These are phyloP conservation scores for Pholiota microspora DNA, from an alignment of 768 basidiomycete genomes.

Conservation along the genomic window DNA sequence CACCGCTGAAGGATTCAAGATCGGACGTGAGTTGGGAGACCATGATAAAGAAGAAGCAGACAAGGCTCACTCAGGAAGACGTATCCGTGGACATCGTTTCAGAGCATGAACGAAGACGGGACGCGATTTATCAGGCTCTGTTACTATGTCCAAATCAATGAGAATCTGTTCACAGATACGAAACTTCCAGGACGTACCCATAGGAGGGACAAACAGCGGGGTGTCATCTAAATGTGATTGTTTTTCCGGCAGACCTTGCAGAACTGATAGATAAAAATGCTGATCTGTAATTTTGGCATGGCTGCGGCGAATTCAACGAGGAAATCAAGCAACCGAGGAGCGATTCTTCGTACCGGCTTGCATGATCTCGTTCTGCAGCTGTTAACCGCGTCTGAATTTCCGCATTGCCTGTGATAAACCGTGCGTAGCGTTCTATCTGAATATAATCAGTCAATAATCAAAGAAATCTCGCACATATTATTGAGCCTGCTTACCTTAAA, in stretches of 20 bases:
- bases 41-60: background rate
- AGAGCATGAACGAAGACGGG: constrained; percentile 85
- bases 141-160: constrained; percentile 44
- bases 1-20: constrained; percentile 43
- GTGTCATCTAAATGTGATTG: constrained; percentile 79
- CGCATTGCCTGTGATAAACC: constrained; percentile 69
- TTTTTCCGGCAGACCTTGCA: constrained; percentile 77
- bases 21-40: background rate
- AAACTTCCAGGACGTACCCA: constrained; percentile 49
- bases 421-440: constrained; percentile 87
- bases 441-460: background rate
- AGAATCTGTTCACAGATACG: background rate
- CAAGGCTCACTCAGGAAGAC: constrained; percentile 62
- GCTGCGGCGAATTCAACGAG: constrained; percentile 39
- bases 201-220: constrained; percentile 67
- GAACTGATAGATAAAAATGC: constrained; percentile 76
- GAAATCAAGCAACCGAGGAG: background rate
- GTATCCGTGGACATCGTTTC: constrained; percentile 62
- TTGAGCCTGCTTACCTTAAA: constrained; percentile 72
- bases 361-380: constrained; percentile 78
- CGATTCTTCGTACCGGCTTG: constrained; percentile 52
- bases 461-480: background rate
- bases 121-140: constrained; percentile 69
- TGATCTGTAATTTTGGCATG: constrained; percentile 75
- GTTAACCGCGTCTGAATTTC: constrained; percentile 79